Base-by-base conservation (phyloP, 345 rosid genomes). In the Pistacia atlantica region DNA sequence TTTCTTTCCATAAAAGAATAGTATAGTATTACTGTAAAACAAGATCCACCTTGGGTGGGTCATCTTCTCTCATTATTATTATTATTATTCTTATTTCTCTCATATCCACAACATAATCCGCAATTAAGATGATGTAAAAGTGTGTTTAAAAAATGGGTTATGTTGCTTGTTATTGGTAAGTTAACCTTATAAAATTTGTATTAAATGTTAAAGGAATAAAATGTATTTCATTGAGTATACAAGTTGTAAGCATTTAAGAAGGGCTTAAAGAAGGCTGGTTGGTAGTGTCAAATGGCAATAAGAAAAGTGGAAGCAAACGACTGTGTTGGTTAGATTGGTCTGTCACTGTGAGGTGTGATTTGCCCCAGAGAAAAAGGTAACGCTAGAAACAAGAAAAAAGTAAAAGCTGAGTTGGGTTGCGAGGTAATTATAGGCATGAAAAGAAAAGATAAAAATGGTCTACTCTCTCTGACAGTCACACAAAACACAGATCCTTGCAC, bases 291-390 rank as follows among this genome's bases (percentile, higher is more conserved):
- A 77, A 66, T 14, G 66, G 58, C 22, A 51, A 74, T 49, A 33
- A 35, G 60, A 74, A 76, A 79, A 77, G 86, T 45, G 45, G 28
- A 77, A 75, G 64, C 71, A 81, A 78, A 59, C 73, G 75, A 75
- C 74, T 75, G 85, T 68, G 76, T 69, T 61, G 83, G 78, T 17
- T 14, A 18, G 16, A 51, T 65, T 80, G 79, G 79, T 35, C 81
- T 75, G 85, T 84, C 86, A 86, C 93, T 75, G 83, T 84, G 87
- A 86, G 92, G 85, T 87, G 84, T 89, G 88, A 87, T 86, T 87
- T 84, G 85, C 80, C 81, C 77, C 79, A 80, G 78, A 65, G 84
- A 66, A 80, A 86, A 86, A 82, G 87, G 84, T 11, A 11, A 76
- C 80, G 71, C 82, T 54, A 75, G 73, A 69, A 81, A 78, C 75